A percentile compares a stretch with the other conserved stretches of the same genome.
Conservation (phyloP, 164 flowering plant genomes). For the Vitis amurensis region DNA sequence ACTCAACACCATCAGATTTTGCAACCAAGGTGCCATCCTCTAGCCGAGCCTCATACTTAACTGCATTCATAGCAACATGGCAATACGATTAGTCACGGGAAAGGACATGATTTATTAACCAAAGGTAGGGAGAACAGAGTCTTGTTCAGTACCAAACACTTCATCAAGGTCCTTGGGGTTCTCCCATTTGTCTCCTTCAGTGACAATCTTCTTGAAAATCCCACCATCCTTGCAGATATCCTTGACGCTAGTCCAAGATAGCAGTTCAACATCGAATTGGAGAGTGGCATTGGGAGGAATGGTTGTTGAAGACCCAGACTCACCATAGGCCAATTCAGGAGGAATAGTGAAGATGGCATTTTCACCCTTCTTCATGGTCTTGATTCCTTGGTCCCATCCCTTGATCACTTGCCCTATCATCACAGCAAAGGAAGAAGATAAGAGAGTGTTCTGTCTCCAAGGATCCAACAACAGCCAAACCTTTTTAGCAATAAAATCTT, state of each 20-base stretch:
- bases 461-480: not conserved
- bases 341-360: slow-evolving; percentile 93
- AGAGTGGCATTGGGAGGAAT: slow-evolving; percentile 95
- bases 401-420: slow-evolving; percentile 85
- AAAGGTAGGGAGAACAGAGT: not conserved
- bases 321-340: slow-evolving; percentile 87
- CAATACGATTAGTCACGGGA: not conserved
- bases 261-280: slow-evolving; percentile 89
- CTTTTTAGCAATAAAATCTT: too few relatives aligned
- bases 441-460: not conserved
- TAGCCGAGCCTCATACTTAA: slow-evolving; percentile 75
- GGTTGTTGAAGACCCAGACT: slow-evolving; percentile 83
- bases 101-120: not conserved
- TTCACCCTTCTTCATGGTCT: slow-evolving; percentile 97
- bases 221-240: slow-evolving; percentile 99
- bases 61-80: slow-evolving; percentile 37
- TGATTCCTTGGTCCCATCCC: slow-evolving; percentile 97
- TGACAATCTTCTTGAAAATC: slow-evolving; percentile 74
- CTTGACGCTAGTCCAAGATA: slow-evolving; percentile 91
- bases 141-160: slow-evolving; percentile 58
- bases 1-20: slow-evolving; percentile 76
- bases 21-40: slow-evolving; percentile 82
- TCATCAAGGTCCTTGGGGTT: slow-evolving; percentile 96
- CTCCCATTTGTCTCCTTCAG: slow-evolving; percentile 96
- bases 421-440: slow-evolving; percentile 3